These are phyloP conservation scores for Graphium sp. DNA, from an alignment of 2,329 filamentous ascomycete genomes.

Conservation along the genomic window DNA sequence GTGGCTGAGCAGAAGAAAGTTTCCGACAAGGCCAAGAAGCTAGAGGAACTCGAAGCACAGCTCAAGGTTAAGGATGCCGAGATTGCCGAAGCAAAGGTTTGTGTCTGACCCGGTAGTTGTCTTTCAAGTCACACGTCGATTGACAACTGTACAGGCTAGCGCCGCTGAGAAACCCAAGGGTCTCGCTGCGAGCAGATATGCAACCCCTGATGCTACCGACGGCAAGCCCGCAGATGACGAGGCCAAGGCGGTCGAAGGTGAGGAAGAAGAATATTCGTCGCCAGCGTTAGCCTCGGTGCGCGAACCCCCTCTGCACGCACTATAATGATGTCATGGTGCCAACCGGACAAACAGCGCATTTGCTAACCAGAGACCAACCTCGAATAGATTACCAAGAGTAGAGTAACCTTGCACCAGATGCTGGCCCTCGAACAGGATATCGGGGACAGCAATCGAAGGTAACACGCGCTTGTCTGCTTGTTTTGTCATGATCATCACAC, in stretches of 20 bases:
- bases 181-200: slow-evolving; percentile 36
- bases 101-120: slow-evolving; percentile 4
- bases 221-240: slow-evolving; percentile 6
- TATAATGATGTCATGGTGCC: slow-evolving; percentile 9
- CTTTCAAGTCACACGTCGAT: not conserved
- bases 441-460: slow-evolving; percentile 34
- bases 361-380: slow-evolving; percentile 1
- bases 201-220: slow-evolving; percentile 13
- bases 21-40: slow-evolving; percentile 27
- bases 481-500: slow-evolving; percentile 8
- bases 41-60: slow-evolving; percentile 33
- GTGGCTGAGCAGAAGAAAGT: slow-evolving; percentile 25
- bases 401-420: slow-evolving; percentile 28
- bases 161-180: slow-evolving; percentile 19
- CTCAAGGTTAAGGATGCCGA: slow-evolving; percentile 48
- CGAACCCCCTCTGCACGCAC: slow-evolving; percentile 17
- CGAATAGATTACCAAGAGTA: slow-evolving; percentile 10
- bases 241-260: slow-evolving; percentile 31
- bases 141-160: slow-evolving; percentile 1
- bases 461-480: slow-evolving; percentile 8
- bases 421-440: slow-evolving; percentile 38
- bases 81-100: slow-evolving; percentile 42
- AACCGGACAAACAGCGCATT: not conserved
- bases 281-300: slow-evolving; percentile 52
- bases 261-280: slow-evolving; percentile 47